Base-by-base conservation (phyloP, 352 stramenopile species). In the Phytophthora crassamura region DNA sequence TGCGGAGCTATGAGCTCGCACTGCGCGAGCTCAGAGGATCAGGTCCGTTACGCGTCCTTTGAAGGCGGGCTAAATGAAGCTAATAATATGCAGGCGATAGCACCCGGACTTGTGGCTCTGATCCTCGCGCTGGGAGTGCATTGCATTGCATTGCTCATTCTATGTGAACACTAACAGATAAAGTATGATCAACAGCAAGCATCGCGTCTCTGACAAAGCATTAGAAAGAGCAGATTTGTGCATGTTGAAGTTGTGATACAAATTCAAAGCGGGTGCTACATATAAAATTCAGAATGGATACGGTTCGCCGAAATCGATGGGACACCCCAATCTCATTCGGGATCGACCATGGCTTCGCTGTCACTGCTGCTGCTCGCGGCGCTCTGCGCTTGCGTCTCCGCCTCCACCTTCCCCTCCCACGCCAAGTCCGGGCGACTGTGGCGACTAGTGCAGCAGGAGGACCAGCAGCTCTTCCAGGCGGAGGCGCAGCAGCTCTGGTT, bases 401-500 rank as follows among this genome's bases (percentile, higher is more conserved):
- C 51, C 30, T 60, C 47, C 16, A 69, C 63, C 12, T 74, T 80
- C 33, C 77, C 77, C 11, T 47, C 66, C 5, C 75, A 88, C 38
- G 83, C 83, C 15, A 77, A 80, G 20, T 38, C 77, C 40, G 81
- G 81, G 0, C 66, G 73, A 16, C 71, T 92, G 16, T 90, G 79
- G 79, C 64, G 77, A 38, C 50, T 79, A 7, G 64, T 91, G 40
- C 75, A 88, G 55, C 66, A 67, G 51, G 73, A 89, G 58, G 83
- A 69, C 11, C 67, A 86, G 40, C 53, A 71, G 36, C 43, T 89
- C 8, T 83, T 87, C 51, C 53, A 73, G 14, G 46, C 61, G n/a
- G 42, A 69, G 2, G 55, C 80, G 5, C 56, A 75, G 2, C 69
- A 78, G 47, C 76, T 82, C 41, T 92, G 83, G 86, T 94, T 94